Percentiles rank a stretch among this genome's conserved stretches.
These are phyloP conservation scores for Kickxella alabastrina DNA, from an alignment of 192 early-diverging fungal genomes.

Conservation along the genomic window DNA sequence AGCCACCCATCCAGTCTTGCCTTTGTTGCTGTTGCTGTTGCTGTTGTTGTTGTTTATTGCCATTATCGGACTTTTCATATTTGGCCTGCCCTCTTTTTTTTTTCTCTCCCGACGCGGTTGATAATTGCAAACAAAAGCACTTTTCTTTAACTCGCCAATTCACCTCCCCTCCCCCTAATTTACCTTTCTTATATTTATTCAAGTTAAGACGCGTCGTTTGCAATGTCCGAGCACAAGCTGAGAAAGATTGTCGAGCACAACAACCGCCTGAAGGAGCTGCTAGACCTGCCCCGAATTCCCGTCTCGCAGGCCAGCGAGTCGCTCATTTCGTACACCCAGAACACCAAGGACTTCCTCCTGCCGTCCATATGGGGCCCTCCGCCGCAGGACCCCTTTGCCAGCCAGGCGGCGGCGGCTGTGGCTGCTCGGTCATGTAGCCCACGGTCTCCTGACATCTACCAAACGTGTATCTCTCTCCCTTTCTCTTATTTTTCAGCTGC, in stretches of 20 bases:
- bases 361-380: conserved; percentile 60
- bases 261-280: conserved; percentile 69
- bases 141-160: too few relatives aligned
- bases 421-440: conserved; percentile 51
- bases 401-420: conserved; percentile 53
- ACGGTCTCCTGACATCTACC: too few relatives aligned
- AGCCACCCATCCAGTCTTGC: too few relatives aligned
- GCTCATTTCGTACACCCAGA: conserved; percentile 56
- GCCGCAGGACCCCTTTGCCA: conserved; percentile 60
- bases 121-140: too few relatives aligned
- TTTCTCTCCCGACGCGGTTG: too few relatives aligned
- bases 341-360: conserved; percentile 60
- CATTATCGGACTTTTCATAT: too few relatives aligned
- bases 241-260: conserved; percentile 70
- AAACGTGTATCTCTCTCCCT: not conserved
- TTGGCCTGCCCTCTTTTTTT: too few relatives aligned
- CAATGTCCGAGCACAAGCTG: conserved; percentile 62
- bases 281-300: conserved; percentile 71
- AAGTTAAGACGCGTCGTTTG: too few relatives aligned
- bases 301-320: conserved; percentile 68
- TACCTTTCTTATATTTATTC: too few relatives aligned
- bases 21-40: too few relatives aligned
- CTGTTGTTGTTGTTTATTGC: too few relatives aligned
- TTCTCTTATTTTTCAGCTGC: not conserved
- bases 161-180: too few relatives aligned